Base-by-base conservation (phyloP, 2,329 filamentous ascomycete genomes). In the Neonectria hederae region DNA sequence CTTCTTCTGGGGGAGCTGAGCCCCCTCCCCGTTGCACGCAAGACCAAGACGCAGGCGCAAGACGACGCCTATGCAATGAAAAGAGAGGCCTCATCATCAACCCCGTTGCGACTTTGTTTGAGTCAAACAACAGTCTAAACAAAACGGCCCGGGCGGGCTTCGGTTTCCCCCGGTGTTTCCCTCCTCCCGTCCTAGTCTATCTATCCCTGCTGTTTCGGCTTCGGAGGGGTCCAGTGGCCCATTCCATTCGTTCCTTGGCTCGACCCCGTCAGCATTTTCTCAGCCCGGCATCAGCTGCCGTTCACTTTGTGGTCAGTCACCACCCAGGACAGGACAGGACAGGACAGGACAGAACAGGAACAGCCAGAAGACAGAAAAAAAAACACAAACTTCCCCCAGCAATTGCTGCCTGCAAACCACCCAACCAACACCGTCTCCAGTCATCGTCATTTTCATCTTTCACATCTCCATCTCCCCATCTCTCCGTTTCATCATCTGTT, bases 121-220 rank as follows among this genome's bases (percentile, higher is more conserved):
- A 17, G 35, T n/a, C 35, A n/a, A 38, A n/a, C 14, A 17, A 8
- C n/a, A n/a, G n/a, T n/a, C n/a, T n/a, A n/a, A n/a, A n/a, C n/a
- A n/a, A 28, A 28, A 17, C 11, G 30, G 35, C 14, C 35, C 14
- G 6, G 35, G 35, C 43, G 26, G 43, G 43, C 38, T 49, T 57
- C 54, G 45, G 30, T 57, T 57, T 57, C 30, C 54, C 40, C 28
- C 30, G 26, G 46, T 17, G 54, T 38, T 38, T 38, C 14, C 17
- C 14, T 9, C 28, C 28, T 28, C n/a, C n/a, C n/a, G n/a, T n/a
- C n/a, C n/a, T n/a, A n/a, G n/a, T n/a, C n/a, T n/a, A n/a, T n/a
- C n/a, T n/a, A n/a, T n/a, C n/a, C n/a, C n/a, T 28, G 28, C 28
- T 60, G 57, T 60, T 60, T 54, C 57, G 56, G 40, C 38, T 53